Conservation (phyloP, 345 rosid species). For the Syzygium aromaticum region DNA sequence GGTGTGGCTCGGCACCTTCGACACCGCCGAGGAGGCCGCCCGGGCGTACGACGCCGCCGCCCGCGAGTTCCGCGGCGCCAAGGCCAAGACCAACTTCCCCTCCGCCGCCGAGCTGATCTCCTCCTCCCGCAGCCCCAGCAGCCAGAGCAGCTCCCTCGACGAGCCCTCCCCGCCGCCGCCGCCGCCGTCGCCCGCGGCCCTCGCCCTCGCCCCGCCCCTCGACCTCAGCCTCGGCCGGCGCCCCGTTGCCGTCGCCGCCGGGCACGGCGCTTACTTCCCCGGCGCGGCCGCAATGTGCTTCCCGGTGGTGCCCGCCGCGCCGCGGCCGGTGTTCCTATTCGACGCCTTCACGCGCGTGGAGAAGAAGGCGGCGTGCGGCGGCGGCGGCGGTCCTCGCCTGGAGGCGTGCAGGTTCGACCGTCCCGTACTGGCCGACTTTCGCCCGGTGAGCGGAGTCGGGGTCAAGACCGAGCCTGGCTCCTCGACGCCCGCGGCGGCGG, state of each 20-base stretch:
- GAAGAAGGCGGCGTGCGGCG: neutral
- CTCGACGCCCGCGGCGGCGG: constrained; percentile 49
- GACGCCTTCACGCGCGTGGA: constrained; percentile 42
- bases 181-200: neutral
- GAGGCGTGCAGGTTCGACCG: constrained; percentile 21
- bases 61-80: constrained; percentile 74
- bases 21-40: constrained; percentile 89
- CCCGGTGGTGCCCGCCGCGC: neutral
- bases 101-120: constrained; percentile 18
- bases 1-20: constrained; percentile 92
- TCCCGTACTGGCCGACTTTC: constrained; percentile 5
- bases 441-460: neutral
- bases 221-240: constrained; percentile 40
- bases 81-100: constrained; percentile 82
- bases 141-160: constrained; percentile 80
- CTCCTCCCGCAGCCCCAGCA: constrained; percentile 50
- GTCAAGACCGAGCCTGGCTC: constrained; percentile 62
- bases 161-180: constrained; percentile 55
- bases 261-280: neutral
- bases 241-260: neutral
- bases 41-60: constrained; percentile 87
- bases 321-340: constrained; percentile 36
- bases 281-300: constrained; percentile 11
- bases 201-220: constrained; percentile 19
- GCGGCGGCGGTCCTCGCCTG: neutral